Base-by-base conservation (phyloP, 169 alveolate species). In the Eimeria praecox region DNA sequence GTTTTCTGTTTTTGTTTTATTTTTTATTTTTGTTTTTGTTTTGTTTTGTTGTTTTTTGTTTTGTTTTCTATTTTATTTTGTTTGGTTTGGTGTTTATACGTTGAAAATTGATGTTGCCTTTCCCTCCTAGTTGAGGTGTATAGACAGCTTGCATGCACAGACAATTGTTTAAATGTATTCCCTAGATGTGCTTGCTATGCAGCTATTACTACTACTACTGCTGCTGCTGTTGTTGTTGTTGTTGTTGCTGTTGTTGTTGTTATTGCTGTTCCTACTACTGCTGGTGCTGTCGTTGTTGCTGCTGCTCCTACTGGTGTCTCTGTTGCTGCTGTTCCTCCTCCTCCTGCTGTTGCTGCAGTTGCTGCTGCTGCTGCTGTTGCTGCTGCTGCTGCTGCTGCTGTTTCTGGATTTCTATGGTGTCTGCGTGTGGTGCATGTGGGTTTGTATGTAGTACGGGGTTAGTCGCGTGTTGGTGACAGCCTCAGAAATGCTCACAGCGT, bases 401-500 rank as follows among this genome's bases (percentile, higher is more conserved):
- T 38, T 38, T n/a, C 87, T 9, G 38, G 22, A 24, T 40, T 24
- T 10, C 16, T 73, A 42, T 9, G 33, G 38, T 77, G 30, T 38
- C 42, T 46, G 14, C 22, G 59, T 40, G 10, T n/a, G 38, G 42
- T 35, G 33, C 27, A n/a, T 71, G 27, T 22, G 12, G 24, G 42
- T 71, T 9, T 42, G 52, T 42, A 10, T 62, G 71, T 46, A 82
- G 90, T 82, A 49, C 46, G 90, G 90, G 6, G 44, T 46, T 38
- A 82, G 90, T 49, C 46, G 54, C 44, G 90, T 82, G 6, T 82
- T 82, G 73, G 54, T 82, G 46, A 49, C 73, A 1, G 90, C 90
- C 27, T 44, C 46, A 18, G 90, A 82, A 30, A 52, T 82, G 73
- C 90, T 82, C 49, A 82, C 90, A n/a, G 90, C 90, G 40, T 82